Evolutionary conservation across 2,329 filamentous ascomycete species (phyloP), one percentile per base, ranked within the genome.

Genomic region (Xylaria sp.): DNA sequence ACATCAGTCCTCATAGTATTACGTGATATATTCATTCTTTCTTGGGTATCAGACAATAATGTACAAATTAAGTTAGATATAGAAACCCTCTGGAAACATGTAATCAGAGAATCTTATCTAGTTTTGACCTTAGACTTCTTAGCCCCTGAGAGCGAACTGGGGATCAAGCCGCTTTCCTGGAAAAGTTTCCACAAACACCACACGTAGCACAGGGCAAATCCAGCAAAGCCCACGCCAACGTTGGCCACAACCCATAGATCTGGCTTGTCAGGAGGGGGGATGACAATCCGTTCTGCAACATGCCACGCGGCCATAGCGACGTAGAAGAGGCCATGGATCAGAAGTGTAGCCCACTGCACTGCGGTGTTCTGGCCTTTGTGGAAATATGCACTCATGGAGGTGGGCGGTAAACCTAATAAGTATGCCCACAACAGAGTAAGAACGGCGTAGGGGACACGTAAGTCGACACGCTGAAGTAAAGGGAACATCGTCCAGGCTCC

Each of bases 161-260:
- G 69, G 12, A 88, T 67, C 52, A 89, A 75, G 52, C 87, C 87
- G 76, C 90, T 91, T 75, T 91, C 89, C 20, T 83, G 78, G 2
- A 89, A 76, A 62, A 93, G 78, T 65, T 88, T 91, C 87, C 89
- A 91, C 70, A 96, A 81, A 80, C 94, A 98, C 96, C 96, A 99
- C 8, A 96, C 77, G 79, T 98, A 98, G 80, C 94, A 97, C 41
- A 97, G 82, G 0, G 88, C 88, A 79, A 98, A 99, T 0, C 94
- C 96, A 3, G 88, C 90, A 25, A 93, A 93, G 8, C 96, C 96
- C 25, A 98, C 82, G 20, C 94, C 89, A 9, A 96, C 94, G 76
- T 99, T 99, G 13, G 90, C 87, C 2, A 99, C 94, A 2, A 97
- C 91, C 95, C 95, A 99, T 1, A 99, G 83, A 82, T 99, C 96